Percentiles rank a stretch among this genome's conserved stretches.
Evolutionary conservation across 1,284 basidiomycete species (phyloP).

Genomic region (Sporisorium sorghi): DNA sequence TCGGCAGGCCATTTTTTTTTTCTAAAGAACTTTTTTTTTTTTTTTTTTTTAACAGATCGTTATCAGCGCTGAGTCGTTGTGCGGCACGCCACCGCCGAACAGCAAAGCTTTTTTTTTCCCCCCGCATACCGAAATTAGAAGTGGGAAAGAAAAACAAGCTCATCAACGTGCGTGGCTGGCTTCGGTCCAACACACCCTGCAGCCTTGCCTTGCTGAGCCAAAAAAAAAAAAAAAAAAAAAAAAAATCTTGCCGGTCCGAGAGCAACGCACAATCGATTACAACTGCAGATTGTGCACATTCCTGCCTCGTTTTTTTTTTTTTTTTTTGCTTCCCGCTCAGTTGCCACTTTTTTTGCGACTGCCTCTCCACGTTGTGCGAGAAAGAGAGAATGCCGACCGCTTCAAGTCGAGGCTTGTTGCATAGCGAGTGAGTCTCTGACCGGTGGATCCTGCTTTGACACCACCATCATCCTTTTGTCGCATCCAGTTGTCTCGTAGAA

Average conservation of each 20-base stretch:
- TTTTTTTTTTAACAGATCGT: slow-evolving; percentile 27
- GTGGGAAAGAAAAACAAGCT: background rate
- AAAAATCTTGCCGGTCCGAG: background rate
- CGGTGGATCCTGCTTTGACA: too few species aligned
- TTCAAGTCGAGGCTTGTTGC: too few species aligned
- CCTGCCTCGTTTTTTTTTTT: too few species aligned
- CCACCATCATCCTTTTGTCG: background rate
- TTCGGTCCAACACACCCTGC: background rate
- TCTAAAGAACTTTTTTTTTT: too few species aligned
- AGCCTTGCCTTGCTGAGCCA: background rate
- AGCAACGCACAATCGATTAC: background rate
- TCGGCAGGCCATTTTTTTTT: too few species aligned
- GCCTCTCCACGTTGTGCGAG: background rate
- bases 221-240: too few species aligned
- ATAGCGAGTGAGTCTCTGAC: too few species aligned
- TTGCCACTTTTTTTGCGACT: background rate
- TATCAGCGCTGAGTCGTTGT: slow-evolving; percentile 18
- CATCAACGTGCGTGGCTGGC: background rate
- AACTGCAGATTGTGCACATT: too few species aligned
- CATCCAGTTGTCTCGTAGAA: background rate
- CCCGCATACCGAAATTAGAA: slow-evolving; percentile 6
- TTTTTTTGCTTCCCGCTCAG: background rate
- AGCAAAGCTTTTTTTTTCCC: background rate
- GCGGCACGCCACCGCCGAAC: slow-evolving; percentile 29
- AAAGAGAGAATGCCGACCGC: slow-evolving; percentile 16